Conservation (phyloP, 257 asterid genomes). For the Solanum dulcamara region DNA sequence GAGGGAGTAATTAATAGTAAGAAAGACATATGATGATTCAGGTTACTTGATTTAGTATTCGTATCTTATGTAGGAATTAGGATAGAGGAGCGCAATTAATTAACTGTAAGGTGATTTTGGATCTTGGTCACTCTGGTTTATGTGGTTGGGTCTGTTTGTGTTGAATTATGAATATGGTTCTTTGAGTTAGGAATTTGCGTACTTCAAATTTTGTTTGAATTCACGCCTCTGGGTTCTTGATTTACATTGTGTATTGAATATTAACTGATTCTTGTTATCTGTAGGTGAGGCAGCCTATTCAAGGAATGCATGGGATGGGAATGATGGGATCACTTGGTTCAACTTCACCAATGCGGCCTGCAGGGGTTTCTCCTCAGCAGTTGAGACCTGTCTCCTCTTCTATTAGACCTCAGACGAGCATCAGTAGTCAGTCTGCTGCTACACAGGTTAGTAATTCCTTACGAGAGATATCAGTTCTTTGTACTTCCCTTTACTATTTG, state of each 20-base stretch:
- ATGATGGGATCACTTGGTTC: slow-evolving; percentile 65
- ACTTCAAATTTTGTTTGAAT: not conserved
- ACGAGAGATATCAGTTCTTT: not conserved
- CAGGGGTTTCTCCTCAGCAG: slow-evolving; percentile 38
- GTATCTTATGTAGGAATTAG: not conserved
- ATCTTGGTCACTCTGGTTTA: not conserved
- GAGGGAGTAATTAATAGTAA: not conserved
- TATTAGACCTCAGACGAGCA: slow-evolving; percentile 49
- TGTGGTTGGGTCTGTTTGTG: not conserved
- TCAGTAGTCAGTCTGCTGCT: slow-evolving; percentile 43
- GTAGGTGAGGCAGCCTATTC: slow-evolving; percentile 57
- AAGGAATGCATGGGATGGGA: slow-evolving; percentile 49
- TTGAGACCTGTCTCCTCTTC: slow-evolving; percentile 51
- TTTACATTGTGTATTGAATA: not conserved
- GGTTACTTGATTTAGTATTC: not conserved
- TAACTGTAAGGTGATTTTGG: not conserved
- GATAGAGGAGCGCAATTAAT: not conserved
- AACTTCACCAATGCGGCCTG: slow-evolving; percentile 49
- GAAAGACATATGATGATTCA: not conserved
- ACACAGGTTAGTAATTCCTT: slow-evolving; percentile 39
- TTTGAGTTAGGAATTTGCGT: not conserved
- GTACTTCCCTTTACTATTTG: not conserved
- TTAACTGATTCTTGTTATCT: not conserved
- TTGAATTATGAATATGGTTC: not conserved
- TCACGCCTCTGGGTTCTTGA: not conserved